A percentile compares a stretch with the other conserved stretches of the same genome.
Evolutionary conservation across 805 yeast genomes (phyloP).

Genomic region (Starmerella stellata): DNA sequence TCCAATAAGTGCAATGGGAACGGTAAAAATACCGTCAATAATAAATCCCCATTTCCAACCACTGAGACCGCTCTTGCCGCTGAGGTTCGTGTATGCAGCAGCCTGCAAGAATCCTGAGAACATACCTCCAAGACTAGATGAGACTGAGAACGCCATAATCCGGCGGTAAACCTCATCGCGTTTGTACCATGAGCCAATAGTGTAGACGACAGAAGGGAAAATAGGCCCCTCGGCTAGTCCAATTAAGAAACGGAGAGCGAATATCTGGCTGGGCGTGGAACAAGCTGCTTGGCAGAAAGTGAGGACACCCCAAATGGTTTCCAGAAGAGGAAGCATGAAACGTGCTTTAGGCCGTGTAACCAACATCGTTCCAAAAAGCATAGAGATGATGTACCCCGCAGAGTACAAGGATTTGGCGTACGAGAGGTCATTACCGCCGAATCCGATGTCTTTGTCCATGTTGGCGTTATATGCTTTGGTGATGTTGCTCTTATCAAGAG

Average conservation of each 20-base stretch:
- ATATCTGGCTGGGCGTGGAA: slow-evolving; percentile 22
- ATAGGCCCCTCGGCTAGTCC: slow-evolving; percentile 31
- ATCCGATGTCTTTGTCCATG: slow-evolving; percentile 32
- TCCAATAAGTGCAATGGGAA: slow-evolving; percentile 26
- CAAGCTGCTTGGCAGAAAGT: slow-evolving; percentile 25
- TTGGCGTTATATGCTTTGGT: slow-evolving; percentile 40
- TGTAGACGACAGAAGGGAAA: slow-evolving; percentile 28
- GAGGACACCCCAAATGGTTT: slow-evolving; percentile 25
- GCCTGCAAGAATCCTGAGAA: slow-evolving; percentile 30
- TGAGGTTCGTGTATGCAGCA: slow-evolving; percentile 27
- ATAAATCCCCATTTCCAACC: slow-evolving; percentile 57
- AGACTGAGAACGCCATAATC: slow-evolving; percentile 26
- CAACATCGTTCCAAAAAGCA: slow-evolving; percentile 27
- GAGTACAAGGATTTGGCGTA: slow-evolving; percentile 28
- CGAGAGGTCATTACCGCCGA: slow-evolving; percentile 31
- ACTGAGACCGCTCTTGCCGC: slow-evolving; percentile 27
- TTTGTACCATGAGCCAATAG: slow-evolving; percentile 32
- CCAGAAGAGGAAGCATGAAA: slow-evolving; percentile 23
- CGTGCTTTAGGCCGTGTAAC: slow-evolving; percentile 24
- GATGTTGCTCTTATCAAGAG: slow-evolving; percentile 34
- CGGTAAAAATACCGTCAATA: slow-evolving; percentile 37
- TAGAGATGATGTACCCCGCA: slow-evolving; percentile 33
- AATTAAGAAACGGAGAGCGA: slow-evolving; percentile 28
- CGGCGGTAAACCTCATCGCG: slow-evolving; percentile 29
- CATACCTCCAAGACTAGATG: slow-evolving; percentile 28